A percentile compares a stretch with the other conserved stretches of the same genome.
phyloP scores from a whole-genome alignment of 352 stramenopile species.

The Pythium oligandrum region DNA sequence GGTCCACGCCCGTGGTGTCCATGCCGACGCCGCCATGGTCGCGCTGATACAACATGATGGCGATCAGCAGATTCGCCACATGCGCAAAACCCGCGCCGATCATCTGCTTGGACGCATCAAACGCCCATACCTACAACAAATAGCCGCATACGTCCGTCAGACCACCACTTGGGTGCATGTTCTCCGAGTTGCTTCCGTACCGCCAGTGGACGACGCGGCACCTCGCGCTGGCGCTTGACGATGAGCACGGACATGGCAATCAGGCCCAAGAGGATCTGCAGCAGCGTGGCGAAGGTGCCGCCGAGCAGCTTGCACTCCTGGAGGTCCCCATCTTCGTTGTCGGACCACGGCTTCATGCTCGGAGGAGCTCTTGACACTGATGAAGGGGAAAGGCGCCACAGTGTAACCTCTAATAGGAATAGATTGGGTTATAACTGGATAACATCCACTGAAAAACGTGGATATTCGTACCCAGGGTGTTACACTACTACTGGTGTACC shows the following conservation, averaged over 20 bases:
- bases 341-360: background rate
- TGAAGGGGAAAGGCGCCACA: too few relatives aligned
- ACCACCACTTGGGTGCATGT: too few relatives aligned
- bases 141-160: background rate
- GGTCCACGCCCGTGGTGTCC: slow-evolving; percentile 18
- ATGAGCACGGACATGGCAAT: slow-evolving; percentile 83
- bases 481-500: too few relatives aligned
- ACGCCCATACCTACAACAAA: slow-evolving; percentile 58
- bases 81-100: slow-evolving; percentile 81
- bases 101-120: slow-evolving; percentile 86
- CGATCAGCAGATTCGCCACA: slow-evolving; percentile 83
- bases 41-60: slow-evolving; percentile 74
- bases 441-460: too few relatives aligned
- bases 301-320: slow-evolving; percentile 81
- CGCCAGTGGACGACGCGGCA: slow-evolving; percentile 68
- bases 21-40: slow-evolving; percentile 26
- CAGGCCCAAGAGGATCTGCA: slow-evolving; percentile 75
- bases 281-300: slow-evolving; percentile 63
- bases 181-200: slow-evolving; percentile 17
- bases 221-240: slow-evolving; percentile 66
- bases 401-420: too few relatives aligned
- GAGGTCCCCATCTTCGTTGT: slow-evolving; percentile 22
- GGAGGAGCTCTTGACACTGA: background rate
- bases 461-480: too few relatives aligned
- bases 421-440: too few relatives aligned